Evolutionary conservation across 371 early-diverging fungal genomes (phyloP).

Genomic region (Mucor velutinosus): DNA sequence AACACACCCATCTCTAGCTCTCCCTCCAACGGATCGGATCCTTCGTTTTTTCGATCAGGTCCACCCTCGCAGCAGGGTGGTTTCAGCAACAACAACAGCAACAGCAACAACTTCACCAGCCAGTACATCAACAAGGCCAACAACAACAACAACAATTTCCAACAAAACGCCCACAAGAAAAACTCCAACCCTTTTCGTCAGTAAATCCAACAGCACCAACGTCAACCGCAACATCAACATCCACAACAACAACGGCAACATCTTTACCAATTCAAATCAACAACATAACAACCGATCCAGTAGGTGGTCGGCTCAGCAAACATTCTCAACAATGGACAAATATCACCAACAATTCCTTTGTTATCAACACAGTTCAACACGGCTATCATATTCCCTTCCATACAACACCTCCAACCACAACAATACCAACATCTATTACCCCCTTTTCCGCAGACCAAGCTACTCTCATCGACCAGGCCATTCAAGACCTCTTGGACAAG

Average conservation of each 20-base stretch:
- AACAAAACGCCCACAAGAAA: background rate
- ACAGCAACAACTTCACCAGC: too few relatives aligned
- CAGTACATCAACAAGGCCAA: too few relatives aligned
- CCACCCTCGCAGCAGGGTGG: too few relatives aligned
- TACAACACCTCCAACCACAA: background rate
- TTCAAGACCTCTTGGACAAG: background rate
- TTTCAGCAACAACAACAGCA: constrained; percentile 4
- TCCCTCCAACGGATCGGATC: background rate
- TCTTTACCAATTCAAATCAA: background rate
- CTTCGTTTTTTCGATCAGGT: constrained; percentile 22
- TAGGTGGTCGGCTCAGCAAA: constrained; percentile 8
- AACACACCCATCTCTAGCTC: background rate
- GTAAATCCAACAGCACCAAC: background rate
- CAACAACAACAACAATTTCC: background rate
- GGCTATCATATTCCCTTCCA: constrained; percentile 6
- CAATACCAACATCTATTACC: too few relatives aligned
- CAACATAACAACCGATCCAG: background rate
- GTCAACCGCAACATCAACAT: too few relatives aligned
- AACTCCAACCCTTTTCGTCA: background rate
- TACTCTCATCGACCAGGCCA: background rate
- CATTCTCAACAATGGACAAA: background rate
- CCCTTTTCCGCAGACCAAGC: background rate
- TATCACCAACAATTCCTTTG: background rate
- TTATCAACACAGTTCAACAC: constrained; percentile 2
- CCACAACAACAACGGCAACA: too few relatives aligned